phyloP scores from a whole-genome alignment of 2,329 filamentous ascomycete species.

The Arthrinium puccinioides region DNA sequence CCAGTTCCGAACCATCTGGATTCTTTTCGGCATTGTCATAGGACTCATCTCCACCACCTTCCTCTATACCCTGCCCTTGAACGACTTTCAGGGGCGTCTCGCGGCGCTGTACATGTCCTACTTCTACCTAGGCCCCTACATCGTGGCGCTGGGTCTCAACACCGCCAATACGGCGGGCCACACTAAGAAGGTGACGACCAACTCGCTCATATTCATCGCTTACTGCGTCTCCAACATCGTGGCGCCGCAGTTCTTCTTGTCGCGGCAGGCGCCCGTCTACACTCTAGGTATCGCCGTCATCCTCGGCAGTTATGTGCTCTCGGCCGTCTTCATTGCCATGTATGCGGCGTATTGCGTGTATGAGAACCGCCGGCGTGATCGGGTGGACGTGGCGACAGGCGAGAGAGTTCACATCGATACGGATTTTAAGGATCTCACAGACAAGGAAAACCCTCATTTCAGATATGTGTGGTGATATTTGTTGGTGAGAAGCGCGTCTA shows the following conservation, averaged over 20 bases:
- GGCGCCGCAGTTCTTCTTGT: conserved; percentile 30
- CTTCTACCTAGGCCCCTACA: conserved; percentile 21
- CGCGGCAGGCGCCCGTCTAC: conserved; percentile 25
- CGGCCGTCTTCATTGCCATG: conserved; percentile 21
- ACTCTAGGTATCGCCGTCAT: conserved; percentile 21
- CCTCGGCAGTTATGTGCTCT: conserved; percentile 15
- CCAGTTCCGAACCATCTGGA: conserved; percentile 11
- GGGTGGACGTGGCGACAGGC: conserved; percentile 4
- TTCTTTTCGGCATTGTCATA: conserved; percentile 12
- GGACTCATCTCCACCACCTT: conserved; percentile 19
- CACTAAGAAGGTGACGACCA: conserved; percentile 41
- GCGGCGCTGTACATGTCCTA: conserved; percentile 25
- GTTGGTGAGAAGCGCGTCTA: too few relatives aligned
- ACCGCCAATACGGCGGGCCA: conserved; percentile 32
- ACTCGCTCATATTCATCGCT: conserved; percentile 33
- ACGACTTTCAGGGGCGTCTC: conserved; percentile 19
- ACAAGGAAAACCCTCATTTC: conserved; percentile 24
- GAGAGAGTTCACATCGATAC: conserved; percentile 15
- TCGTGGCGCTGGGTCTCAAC: conserved; percentile 14
- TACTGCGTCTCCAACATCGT: conserved; percentile 30
- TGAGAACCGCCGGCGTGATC: conserved; percentile 24
- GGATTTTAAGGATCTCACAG: conserved; percentile 27
- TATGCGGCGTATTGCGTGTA: conserved; percentile 20
- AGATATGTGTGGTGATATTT: conserved; percentile 19
- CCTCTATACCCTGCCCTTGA: conserved; percentile 19